These are phyloP conservation scores for Phytopythium litorale DNA, from an alignment of 352 stramenopile genomes.

Conservation along the genomic window DNA sequence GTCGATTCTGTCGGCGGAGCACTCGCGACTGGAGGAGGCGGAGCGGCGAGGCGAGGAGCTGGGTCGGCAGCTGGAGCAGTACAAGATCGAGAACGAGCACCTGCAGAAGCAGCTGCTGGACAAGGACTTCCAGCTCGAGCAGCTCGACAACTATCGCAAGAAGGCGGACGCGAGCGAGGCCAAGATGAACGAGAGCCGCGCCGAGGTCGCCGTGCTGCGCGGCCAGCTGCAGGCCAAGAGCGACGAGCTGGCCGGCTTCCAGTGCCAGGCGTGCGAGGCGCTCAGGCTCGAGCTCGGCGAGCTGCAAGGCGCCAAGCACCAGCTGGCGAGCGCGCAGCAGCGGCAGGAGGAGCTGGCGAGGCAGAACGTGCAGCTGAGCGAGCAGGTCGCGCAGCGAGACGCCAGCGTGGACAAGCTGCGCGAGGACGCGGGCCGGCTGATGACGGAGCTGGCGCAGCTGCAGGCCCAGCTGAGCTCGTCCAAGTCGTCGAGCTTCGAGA, in stretches of 20 bases:
- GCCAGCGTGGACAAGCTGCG: conserved; percentile 40
- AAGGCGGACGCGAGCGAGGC: conserved; percentile 45
- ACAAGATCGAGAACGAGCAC: conserved; percentile 74
- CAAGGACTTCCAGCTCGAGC: conserved; percentile 63
- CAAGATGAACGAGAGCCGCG: conserved; percentile 27
- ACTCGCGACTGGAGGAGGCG: conserved; percentile 30
- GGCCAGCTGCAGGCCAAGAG: conserved; percentile 30
- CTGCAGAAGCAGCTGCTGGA: conserved; percentile 64
- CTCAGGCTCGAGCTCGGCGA: conserved; percentile 47
- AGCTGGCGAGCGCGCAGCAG: conserved; percentile 27
- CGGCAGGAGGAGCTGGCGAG: conserved; percentile 41
- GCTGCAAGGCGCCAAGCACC: conserved; percentile 47
- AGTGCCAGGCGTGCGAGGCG: conserved; percentile 34
- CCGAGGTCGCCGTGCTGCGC: conserved; percentile 27
- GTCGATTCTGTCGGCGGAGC: conserved; percentile 22
- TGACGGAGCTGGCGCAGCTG: conserved; percentile 31
- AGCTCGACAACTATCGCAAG: conserved; percentile 41
- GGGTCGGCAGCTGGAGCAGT: conserved; percentile 49
- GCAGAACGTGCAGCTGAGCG: conserved; percentile 52
- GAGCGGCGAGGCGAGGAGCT: conserved; percentile 32
- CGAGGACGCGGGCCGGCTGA: conserved; percentile 41
- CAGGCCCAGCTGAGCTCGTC: conserved; percentile 34
- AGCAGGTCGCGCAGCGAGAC: conserved; percentile 54
- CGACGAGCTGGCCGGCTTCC: conserved; percentile 22
- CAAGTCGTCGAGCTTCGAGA: conserved; percentile 38